These are phyloP conservation scores for Dryas octopetala DNA, from an alignment of 306 rosid species.

Conservation along the genomic window DNA sequence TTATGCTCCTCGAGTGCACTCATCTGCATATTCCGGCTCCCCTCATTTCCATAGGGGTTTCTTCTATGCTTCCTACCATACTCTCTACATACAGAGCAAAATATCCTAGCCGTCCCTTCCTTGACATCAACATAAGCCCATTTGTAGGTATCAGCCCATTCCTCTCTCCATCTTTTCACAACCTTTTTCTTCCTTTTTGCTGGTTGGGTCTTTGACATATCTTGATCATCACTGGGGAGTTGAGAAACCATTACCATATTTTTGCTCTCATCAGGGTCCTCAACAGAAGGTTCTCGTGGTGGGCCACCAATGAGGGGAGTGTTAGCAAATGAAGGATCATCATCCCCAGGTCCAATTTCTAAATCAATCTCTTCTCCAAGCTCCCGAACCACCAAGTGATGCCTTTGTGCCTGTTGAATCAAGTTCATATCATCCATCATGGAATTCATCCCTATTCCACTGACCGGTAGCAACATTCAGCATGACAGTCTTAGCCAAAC, in stretches of 20 bases:
- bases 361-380: constrained; percentile 95
- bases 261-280: constrained; percentile 77
- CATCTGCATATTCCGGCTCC: constrained; percentile 99
- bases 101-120: constrained; percentile 95
- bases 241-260: constrained; percentile 82
- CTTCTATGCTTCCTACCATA: constrained; percentile 95
- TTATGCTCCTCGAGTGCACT: constrained; percentile 98
- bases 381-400: constrained; percentile 90
- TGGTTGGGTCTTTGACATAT: constrained; percentile 65
- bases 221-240: constrained; percentile 74
- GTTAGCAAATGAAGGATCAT: constrained; percentile 83
- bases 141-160: constrained; percentile 99
- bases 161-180: constrained; percentile 99
- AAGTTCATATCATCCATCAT: constrained; percentile 92
- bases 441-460: constrained; percentile 82
- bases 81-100: constrained; percentile 97
- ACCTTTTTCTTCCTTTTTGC: constrained; percentile 90
- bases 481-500: constrained; percentile 57
- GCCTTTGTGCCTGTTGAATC: constrained; percentile 94
- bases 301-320: constrained; percentile 68
- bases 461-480: constrained; percentile 76
- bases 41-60: constrained; percentile 97
- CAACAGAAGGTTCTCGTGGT: constrained; percentile 71
- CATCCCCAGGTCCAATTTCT: constrained; percentile 97
- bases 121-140: constrained; percentile 97